Evolutionary conservation across 352 stramenopile genomes (phyloP).

Genomic region (Globisporangium irregulare): DNA sequence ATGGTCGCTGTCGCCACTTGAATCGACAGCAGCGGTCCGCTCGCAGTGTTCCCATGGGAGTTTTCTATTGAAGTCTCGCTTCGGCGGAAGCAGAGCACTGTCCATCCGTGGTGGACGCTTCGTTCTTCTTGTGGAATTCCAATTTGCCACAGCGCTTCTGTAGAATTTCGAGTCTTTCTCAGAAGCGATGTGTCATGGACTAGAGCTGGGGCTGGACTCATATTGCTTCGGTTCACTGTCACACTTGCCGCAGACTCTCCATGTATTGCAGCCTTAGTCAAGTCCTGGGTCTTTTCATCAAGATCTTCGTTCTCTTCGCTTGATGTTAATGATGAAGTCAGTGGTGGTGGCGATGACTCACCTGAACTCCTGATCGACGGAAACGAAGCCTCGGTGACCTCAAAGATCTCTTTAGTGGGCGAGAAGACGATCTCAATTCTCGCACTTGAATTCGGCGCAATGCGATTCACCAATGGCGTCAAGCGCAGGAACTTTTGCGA

Average conservation of each 20-base stretch:
- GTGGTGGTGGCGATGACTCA: neutral
- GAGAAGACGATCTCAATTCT: constrained; percentile 85
- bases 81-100: constrained; percentile 62
- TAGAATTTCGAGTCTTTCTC: no score
- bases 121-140: constrained; percentile 40
- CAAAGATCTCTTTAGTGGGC: constrained; percentile 45
- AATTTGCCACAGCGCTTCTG: neutral
- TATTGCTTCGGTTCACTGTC: constrained; percentile 6
- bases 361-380: neutral
- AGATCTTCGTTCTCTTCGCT: neutral
- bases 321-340: neutral
- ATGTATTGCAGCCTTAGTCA: neutral
- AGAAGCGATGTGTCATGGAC: neutral
- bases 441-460: constrained; percentile 38
- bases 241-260: neutral
- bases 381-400: constrained; percentile 20
- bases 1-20: constrained; percentile 67
- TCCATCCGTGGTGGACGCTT: constrained; percentile 79
- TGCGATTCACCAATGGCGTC: constrained; percentile 56
- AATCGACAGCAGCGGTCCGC: constrained; percentile 44
- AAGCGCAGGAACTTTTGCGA: constrained; percentile 40
- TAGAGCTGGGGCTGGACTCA: neutral
- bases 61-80: constrained; percentile 13
- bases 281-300: neutral
- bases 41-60: neutral